These are phyloP conservation scores for Lepraria neglecta DNA, from an alignment of 495 filamentous ascomycete genomes.

Conservation along the genomic window DNA sequence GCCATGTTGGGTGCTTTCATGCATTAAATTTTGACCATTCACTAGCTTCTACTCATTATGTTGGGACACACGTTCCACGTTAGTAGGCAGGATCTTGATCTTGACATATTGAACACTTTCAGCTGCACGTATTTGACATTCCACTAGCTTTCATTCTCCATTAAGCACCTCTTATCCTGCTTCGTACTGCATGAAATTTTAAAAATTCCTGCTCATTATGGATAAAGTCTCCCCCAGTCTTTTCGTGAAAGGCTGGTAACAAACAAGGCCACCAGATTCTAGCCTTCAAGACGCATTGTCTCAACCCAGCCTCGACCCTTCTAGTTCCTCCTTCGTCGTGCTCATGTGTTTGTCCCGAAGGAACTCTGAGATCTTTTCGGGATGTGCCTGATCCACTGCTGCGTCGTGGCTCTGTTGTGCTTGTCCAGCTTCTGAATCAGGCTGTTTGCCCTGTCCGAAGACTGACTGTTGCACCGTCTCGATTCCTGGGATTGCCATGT, in stretches of 20 bases:
- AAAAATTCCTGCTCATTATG: too few species aligned
- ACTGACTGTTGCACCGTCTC: conserved; percentile 13
- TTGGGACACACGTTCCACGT: too few species aligned
- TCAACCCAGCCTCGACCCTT: background rate
- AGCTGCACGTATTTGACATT: too few species aligned
- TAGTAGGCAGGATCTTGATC: too few species aligned
- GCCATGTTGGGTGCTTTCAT: background rate
- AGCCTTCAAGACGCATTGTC: too few species aligned
- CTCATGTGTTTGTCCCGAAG: conserved; percentile 17
- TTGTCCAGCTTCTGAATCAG: background rate
- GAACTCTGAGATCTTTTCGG: conserved; percentile 18
- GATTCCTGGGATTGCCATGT: conserved; percentile 2
- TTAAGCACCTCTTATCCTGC: too few species aligned
- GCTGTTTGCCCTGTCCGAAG: conserved; percentile 11
- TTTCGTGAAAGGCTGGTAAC: too few species aligned
- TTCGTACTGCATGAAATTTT: too few species aligned
- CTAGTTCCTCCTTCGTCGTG: background rate
- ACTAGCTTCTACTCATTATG: background rate
- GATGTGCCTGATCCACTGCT: conserved; percentile 17
- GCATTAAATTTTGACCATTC: background rate
- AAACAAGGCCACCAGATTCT: too few species aligned
- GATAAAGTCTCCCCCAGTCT: too few species aligned
- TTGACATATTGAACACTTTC: too few species aligned
- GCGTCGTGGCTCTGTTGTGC: conserved; percentile 13
- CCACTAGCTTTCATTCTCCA: too few species aligned